Evolutionary conservation across 257 asterid genomes (phyloP).

Genomic region (Ajuga chamaepitys): DNA sequence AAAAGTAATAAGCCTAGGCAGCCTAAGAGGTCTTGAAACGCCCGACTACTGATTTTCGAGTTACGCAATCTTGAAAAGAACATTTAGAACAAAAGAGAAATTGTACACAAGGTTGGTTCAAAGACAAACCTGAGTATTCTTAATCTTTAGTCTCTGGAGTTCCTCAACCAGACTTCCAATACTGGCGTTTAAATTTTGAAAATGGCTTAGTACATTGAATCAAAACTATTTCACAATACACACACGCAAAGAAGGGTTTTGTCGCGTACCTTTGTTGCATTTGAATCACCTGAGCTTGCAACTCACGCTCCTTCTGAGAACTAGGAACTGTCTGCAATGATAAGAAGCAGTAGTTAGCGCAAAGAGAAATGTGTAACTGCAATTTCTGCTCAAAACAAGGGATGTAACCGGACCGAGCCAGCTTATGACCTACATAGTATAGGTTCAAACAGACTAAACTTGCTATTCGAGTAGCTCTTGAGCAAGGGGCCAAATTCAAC

Average conservation of each 20-base stretch:
- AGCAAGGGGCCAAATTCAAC: too few relatives aligned
- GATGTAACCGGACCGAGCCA: too few relatives aligned
- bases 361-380: neutral
- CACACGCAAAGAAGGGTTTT: too few relatives aligned
- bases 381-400: neutral
- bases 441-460: too few relatives aligned
- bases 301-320: conserved; percentile 56
- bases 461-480: too few relatives aligned
- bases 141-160: conserved; percentile 64
- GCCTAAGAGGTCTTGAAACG: too few relatives aligned
- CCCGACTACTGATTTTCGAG: too few relatives aligned
- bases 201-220: neutral
- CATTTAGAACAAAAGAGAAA: neutral
- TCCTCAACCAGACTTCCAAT: conserved; percentile 79
- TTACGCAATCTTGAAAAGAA: too few relatives aligned
- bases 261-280: conserved; percentile 78
- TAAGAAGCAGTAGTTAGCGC: neutral
- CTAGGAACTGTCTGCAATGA: conserved; percentile 33
- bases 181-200: conserved; percentile 50
- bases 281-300: conserved; percentile 73
- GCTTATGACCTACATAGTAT: too few relatives aligned
- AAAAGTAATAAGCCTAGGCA: too few relatives aligned
- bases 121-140: conserved; percentile 61
- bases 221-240: neutral
- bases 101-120: neutral